These are phyloP conservation scores for Debaryomycetaceae sp. DNA, from an alignment of 1,139 yeast species.

Conservation along the genomic window DNA sequence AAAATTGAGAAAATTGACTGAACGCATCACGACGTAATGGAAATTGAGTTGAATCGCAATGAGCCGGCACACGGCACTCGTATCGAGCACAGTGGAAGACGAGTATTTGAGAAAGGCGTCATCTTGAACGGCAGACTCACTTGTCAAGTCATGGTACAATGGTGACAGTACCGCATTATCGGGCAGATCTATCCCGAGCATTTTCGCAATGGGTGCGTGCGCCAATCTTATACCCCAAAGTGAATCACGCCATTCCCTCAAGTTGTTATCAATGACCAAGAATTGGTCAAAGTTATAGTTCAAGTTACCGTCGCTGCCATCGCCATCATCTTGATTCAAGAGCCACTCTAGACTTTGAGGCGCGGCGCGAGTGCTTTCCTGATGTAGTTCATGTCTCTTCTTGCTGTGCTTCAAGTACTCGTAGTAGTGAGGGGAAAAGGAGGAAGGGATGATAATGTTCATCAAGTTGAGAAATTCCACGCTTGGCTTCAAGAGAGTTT, in stretches of 20 bases:
- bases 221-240: constrained; percentile 21
- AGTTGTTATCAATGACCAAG: constrained; percentile 32
- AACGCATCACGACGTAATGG: constrained; percentile 32
- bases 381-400: constrained; percentile 7
- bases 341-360: constrained; percentile 34
- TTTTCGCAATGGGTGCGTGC: constrained; percentile 18
- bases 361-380: constrained; percentile 10
- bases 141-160: constrained; percentile 24
- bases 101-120: constrained; percentile 22
- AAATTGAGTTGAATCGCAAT: constrained; percentile 35
- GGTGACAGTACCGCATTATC: constrained; percentile 14
- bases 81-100: constrained; percentile 29
- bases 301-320: constrained; percentile 40
- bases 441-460: constrained; percentile 38
- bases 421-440: constrained; percentile 39
- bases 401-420: constrained; percentile 30
- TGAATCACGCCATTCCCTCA: constrained; percentile 33
- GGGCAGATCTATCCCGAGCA: constrained; percentile 27
- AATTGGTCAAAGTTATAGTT: constrained; percentile 38
- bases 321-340: constrained; percentile 39
- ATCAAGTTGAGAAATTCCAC: constrained; percentile 35
- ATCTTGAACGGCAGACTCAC: constrained; percentile 2
- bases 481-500: constrained; percentile 31
- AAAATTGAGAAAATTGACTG: constrained; percentile 36
- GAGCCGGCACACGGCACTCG: constrained; percentile 28